A percentile compares a stretch with the other conserved stretches of the same genome.
Evolutionary conservation across 2,329 filamentous ascomycete genomes (phyloP).

Genomic region (Drechslerella dactyloides): DNA sequence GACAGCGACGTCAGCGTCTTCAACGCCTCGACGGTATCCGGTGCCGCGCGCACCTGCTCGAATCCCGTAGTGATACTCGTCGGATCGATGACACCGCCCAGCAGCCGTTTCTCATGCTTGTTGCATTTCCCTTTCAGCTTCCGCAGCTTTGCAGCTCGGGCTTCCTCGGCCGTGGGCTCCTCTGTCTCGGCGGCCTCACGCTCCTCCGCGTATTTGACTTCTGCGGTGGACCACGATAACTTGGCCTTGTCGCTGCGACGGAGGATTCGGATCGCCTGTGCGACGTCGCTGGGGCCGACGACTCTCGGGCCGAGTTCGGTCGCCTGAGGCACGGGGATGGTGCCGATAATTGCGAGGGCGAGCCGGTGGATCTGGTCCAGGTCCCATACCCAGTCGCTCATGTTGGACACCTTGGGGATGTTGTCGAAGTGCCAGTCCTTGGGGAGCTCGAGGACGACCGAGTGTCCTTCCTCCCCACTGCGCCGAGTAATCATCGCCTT

Average conservation of each 20-base stretch:
- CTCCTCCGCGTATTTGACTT: slow-evolving; percentile 31
- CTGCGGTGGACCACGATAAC: slow-evolving; percentile 54
- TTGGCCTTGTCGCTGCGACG: slow-evolving; percentile 51
- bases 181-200: slow-evolving; percentile 54
- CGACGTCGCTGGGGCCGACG: slow-evolving; percentile 36
- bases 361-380: slow-evolving; percentile 69
- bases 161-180: slow-evolving; percentile 57
- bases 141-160: slow-evolving; percentile 60
- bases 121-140: slow-evolving; percentile 68
- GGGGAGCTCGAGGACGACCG: slow-evolving; percentile 54
- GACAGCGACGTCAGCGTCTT: slow-evolving; percentile 88
- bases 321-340: slow-evolving; percentile 42
- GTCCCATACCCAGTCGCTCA: slow-evolving; percentile 64
- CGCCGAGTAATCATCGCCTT: slow-evolving; percentile 67
- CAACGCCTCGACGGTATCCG: slow-evolving; percentile 82
- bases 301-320: slow-evolving; percentile 55
- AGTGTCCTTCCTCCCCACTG: slow-evolving; percentile 56
- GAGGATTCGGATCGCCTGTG: slow-evolving; percentile 15
- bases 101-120: slow-evolving; percentile 79
- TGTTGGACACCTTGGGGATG: slow-evolving; percentile 51
- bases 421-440: slow-evolving; percentile 56
- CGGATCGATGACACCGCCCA: slow-evolving; percentile 81
- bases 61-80: slow-evolving; percentile 85
- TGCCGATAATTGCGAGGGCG: slow-evolving; percentile 28
- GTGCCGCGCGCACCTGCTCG: slow-evolving; percentile 79